Conservation (phyloP, 345 rosid genomes). For the Citrus reticulata region DNA sequence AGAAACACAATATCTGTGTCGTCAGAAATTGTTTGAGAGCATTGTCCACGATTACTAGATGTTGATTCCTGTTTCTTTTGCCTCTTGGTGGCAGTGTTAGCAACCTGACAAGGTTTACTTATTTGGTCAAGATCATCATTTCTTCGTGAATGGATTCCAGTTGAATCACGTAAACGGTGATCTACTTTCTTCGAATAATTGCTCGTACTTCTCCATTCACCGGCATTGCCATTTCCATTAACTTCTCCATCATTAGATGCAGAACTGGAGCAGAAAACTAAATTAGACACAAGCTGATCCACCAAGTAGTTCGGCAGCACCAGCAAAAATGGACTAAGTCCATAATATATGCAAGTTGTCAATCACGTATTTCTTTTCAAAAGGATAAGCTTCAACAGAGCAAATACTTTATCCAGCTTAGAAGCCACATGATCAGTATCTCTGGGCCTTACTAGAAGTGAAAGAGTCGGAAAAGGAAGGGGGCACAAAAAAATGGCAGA, state of each 20-base stretch:
- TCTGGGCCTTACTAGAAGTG: not conserved
- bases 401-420: not conserved
- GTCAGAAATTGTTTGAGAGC: slow-evolving; percentile 31
- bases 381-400: not conserved
- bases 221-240: slow-evolving; percentile 23
- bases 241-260: slow-evolving; percentile 17
- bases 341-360: not conserved
- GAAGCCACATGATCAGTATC: not conserved
- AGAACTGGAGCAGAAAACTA: slow-evolving; percentile 26
- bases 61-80: slow-evolving; percentile 27
- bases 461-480: not conserved
- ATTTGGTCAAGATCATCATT: slow-evolving; percentile 11
- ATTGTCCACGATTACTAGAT: slow-evolving; percentile 37
- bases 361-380: not conserved
- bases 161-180: slow-evolving; percentile 1
- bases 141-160: slow-evolving; percentile 12
- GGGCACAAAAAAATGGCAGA: not conserved
- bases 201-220: slow-evolving; percentile 64
- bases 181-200: slow-evolving; percentile 20
- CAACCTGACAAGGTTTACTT: slow-evolving; percentile 12
- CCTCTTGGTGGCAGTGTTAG: slow-evolving; percentile 29
- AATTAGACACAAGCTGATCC: slow-evolving; percentile 10
- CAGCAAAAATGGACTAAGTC: not conserved
- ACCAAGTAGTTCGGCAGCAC: not conserved
- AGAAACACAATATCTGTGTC: slow-evolving; percentile 46